A percentile compares a stretch with the other conserved stretches of the same genome.
Evolutionary conservation across 2,329 filamentous ascomycete species (phyloP).

Genomic region (Calonectria fujianensis): DNA sequence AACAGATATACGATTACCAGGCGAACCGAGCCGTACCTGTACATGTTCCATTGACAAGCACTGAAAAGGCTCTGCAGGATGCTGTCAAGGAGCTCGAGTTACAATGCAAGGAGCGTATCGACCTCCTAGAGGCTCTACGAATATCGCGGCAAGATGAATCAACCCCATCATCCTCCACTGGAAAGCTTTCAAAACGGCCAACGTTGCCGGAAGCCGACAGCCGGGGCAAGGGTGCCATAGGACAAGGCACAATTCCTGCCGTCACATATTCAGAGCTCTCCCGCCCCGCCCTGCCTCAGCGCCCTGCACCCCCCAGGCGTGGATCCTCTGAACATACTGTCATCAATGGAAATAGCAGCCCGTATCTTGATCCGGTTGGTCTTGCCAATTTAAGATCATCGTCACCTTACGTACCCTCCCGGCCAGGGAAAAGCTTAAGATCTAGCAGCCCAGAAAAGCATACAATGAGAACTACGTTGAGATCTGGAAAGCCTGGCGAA

Average conservation of each 20-base stretch:
- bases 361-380: constrained; percentile 43
- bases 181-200: constrained; percentile 50
- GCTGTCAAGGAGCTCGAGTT: constrained; percentile 89
- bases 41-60: constrained; percentile 84
- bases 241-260: constrained; percentile 87
- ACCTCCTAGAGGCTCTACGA: constrained; percentile 87
- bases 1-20: constrained; percentile 91
- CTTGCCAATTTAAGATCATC: constrained; percentile 51
- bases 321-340: constrained; percentile 70
- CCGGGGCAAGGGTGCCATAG: constrained; percentile 78
- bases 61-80: constrained; percentile 87
- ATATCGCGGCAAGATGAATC: constrained; percentile 72
- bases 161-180: constrained; percentile 43
- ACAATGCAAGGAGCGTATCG: constrained; percentile 95
- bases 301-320: constrained; percentile 74
- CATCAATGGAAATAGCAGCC: constrained; percentile 57
- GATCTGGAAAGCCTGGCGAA: constrained; percentile 68
- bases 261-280: constrained; percentile 88
- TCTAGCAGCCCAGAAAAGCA: constrained; percentile 77
- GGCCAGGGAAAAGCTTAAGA: constrained; percentile 64
- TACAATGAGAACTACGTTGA: constrained; percentile 77
- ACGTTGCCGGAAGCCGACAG: constrained; percentile 47
- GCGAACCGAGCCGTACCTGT: constrained; percentile 82
- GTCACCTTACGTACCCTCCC: constrained; percentile 57
- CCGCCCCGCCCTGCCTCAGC: constrained; percentile 76